A percentile compares a stretch with the other conserved stretches of the same genome.
These are phyloP conservation scores for Cyanodermella asteris DNA, from an alignment of 2,329 filamentous ascomycete genomes.

Conservation along the genomic window DNA sequence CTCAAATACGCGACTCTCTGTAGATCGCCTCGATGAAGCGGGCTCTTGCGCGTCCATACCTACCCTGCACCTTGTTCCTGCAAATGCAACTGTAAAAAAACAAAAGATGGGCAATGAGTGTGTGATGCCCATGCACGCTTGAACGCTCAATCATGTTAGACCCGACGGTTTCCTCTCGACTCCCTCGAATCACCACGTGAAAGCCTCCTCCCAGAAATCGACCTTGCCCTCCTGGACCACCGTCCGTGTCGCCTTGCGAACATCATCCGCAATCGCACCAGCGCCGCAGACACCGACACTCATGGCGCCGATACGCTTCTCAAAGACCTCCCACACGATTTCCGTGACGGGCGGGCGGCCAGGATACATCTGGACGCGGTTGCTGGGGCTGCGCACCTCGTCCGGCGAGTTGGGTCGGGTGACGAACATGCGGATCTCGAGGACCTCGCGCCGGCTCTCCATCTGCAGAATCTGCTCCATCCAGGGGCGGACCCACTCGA, in stretches of 20 bases:
- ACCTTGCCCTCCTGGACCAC: slow-evolving; percentile 29
- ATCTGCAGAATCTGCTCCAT: slow-evolving; percentile 43
- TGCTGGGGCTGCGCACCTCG: slow-evolving; percentile 33
- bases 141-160: too few relatives aligned
- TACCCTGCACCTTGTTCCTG: too few relatives aligned
- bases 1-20: too few relatives aligned
- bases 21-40: too few relatives aligned
- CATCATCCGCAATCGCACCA: slow-evolving; percentile 40
- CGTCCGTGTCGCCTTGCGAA: slow-evolving; percentile 30
- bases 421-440: slow-evolving; percentile 40
- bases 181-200: too few relatives aligned
- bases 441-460: slow-evolving; percentile 34
- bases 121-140: too few relatives aligned
- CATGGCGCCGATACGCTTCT: slow-evolving; percentile 33
- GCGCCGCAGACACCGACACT: slow-evolving; percentile 41
- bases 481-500: slow-evolving; percentile 42
- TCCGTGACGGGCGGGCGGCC: slow-evolving; percentile 34
- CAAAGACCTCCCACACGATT: slow-evolving; percentile 34
- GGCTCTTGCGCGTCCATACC: too few relatives aligned
- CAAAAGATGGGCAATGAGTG: too few relatives aligned
- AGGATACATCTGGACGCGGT: slow-evolving; percentile 38
- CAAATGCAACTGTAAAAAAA: too few relatives aligned
- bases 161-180: too few relatives aligned
- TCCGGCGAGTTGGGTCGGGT: slow-evolving; percentile 33
- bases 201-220: slow-evolving; percentile 44